These are phyloP conservation scores for Paraphysoderma sedebokerense DNA, from an alignment of 371 early-diverging fungal genomes.

Conservation along the genomic window DNA sequence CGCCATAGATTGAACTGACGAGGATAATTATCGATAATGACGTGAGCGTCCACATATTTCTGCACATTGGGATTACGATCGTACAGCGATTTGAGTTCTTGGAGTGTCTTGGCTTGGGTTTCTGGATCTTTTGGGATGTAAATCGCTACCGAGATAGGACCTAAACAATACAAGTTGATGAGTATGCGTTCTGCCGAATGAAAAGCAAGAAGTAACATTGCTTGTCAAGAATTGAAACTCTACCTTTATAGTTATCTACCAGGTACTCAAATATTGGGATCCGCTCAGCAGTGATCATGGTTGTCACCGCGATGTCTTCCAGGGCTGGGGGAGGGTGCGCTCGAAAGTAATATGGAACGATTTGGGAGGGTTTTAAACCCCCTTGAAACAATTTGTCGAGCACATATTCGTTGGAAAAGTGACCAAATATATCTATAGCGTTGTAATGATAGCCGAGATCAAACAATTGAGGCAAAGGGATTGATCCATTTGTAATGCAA, in stretches of 20 bases:
- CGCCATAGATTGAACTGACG: slow-evolving; percentile 57
- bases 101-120: slow-evolving; percentile 16
- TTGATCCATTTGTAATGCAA: no score
- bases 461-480: no score
- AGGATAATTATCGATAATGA: slow-evolving; percentile 40
- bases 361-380: slow-evolving; percentile 39
- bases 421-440: no score
- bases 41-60: slow-evolving; percentile 39
- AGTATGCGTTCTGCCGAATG: neutral
- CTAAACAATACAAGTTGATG: slow-evolving; percentile 3
- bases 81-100: slow-evolving; percentile 28
- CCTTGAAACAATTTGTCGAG: slow-evolving; percentile 40
- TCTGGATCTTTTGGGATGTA: slow-evolving; percentile 39
- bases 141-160: slow-evolving; percentile 46
- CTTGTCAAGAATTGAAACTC: no score
- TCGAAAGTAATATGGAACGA: slow-evolving; percentile 38
- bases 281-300: slow-evolving; percentile 38
- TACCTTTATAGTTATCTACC: neutral
- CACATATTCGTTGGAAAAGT: no score
- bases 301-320: slow-evolving; percentile 42
- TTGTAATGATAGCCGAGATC: no score
- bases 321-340: slow-evolving; percentile 25
- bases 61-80: slow-evolving; percentile 29
- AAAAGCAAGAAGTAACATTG: no score
- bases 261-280: slow-evolving; percentile 16